phyloP scores from a whole-genome alignment of 129 eudicot genomes.

The Silybum marianum region DNA sequence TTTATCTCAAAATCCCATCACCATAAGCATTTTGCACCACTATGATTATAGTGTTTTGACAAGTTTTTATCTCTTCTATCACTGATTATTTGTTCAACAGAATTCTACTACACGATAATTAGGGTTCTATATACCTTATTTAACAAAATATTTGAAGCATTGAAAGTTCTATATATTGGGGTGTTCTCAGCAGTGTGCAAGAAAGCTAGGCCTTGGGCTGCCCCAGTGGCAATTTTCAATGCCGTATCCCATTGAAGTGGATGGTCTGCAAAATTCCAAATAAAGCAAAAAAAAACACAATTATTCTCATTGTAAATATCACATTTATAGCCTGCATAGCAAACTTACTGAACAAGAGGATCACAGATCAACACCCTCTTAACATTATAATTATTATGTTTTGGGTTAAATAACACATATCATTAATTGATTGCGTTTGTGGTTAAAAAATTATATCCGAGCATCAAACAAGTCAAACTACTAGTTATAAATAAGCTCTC shows the following conservation, averaged over 20 bases:
- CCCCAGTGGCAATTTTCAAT: constrained; percentile 26
- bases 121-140: constrained; percentile 27
- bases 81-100: not conserved
- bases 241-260: constrained; percentile 22
- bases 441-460: too few species aligned
- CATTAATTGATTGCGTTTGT: too few species aligned
- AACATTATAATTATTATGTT: too few species aligned
- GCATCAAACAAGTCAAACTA: too few species aligned
- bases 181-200: constrained; percentile 52
- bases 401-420: too few species aligned
- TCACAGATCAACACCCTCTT: not conserved
- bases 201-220: too few species aligned
- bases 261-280: constrained; percentile 8
- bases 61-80: not conserved
- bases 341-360: not conserved
- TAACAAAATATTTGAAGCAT: constrained; percentile 54
- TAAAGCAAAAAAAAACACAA: constrained; percentile 1
- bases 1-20: too few species aligned
- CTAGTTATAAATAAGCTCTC: too few species aligned
- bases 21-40: not conserved
- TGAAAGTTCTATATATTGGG: constrained; percentile 57
- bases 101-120: not conserved
- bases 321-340: not conserved
- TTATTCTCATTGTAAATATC: not conserved
- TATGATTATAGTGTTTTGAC: not conserved